A percentile compares a stretch with the other conserved stretches of the same genome.
These are phyloP conservation scores for Rhazya stricta DNA, from an alignment of 257 asterid genomes.

Conservation along the genomic window DNA sequence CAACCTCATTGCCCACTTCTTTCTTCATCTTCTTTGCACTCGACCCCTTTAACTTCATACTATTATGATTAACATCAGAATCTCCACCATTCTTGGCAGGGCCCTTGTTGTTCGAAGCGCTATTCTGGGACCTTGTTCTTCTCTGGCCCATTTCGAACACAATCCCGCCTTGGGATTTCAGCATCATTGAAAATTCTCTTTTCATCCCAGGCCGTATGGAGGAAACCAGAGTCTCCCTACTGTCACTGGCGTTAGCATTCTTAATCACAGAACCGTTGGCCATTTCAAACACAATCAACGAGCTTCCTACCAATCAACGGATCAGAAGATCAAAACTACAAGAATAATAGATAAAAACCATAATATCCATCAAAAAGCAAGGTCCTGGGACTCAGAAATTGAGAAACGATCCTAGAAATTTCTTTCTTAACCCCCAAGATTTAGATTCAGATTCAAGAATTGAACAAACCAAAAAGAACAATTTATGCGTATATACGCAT, in stretches of 20 bases:
- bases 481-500: not conserved
- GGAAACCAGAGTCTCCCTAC: constrained; percentile 48
- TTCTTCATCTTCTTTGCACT: constrained; percentile 34
- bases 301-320: constrained; percentile 7
- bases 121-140: constrained; percentile 71
- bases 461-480: constrained; percentile 1
- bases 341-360: not conserved
- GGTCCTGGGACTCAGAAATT: not conserved
- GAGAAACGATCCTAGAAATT: not conserved
- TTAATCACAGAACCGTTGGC: constrained; percentile 9
- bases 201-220: constrained; percentile 75
- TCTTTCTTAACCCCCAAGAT: not conserved
- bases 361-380: not conserved
- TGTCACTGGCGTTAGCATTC: constrained; percentile 41
- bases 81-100: constrained; percentile 22
- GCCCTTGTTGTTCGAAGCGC: constrained; percentile 11
- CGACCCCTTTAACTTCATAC: constrained; percentile 20
- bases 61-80: constrained; percentile 15
- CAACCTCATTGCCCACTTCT: constrained; percentile 5
- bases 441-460: not conserved
- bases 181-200: constrained; percentile 71
- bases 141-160: constrained; percentile 39
- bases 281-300: constrained; percentile 2
- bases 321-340: constrained; percentile 13
- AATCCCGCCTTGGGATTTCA: constrained; percentile 63